These are phyloP conservation scores for Malbranchea cinnamomea DNA, from an alignment of 2,329 filamentous ascomycete species.

Conservation along the genomic window DNA sequence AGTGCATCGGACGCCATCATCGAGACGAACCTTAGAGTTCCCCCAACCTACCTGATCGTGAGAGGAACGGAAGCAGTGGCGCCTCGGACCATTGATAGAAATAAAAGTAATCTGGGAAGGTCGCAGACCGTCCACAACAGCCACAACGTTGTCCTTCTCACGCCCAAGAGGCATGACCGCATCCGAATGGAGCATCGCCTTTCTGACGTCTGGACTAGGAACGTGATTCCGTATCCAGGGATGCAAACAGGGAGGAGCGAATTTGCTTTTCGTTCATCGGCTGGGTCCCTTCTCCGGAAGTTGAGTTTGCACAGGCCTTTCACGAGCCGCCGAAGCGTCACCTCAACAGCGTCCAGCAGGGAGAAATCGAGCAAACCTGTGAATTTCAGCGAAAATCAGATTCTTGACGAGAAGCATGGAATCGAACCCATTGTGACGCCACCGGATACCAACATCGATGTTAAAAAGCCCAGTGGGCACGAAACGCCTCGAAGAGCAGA, in stretches of 20 bases:
- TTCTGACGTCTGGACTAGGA: slow-evolving; percentile 69
- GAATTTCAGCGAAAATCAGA: slow-evolving; percentile 6
- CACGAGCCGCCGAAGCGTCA: slow-evolving; percentile 53
- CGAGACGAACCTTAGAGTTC: too few species aligned
- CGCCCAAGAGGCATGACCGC: slow-evolving; percentile 60
- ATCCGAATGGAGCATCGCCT: slow-evolving; percentile 60
- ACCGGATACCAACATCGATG: slow-evolving; percentile 1
- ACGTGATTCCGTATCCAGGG: slow-evolving; percentile 66
- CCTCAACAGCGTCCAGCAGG: slow-evolving; percentile 24
- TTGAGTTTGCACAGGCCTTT: slow-evolving; percentile 69
- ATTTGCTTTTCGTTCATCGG: slow-evolving; percentile 59
- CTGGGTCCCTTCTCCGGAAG: slow-evolving; percentile 75
- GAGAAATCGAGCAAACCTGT: slow-evolving; percentile 8
- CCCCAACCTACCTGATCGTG: slow-evolving; percentile 9
- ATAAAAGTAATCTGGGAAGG: too few species aligned
- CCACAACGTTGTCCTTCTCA: slow-evolving; percentile 55
- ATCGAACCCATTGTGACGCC: not conserved
- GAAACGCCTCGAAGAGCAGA: too few species aligned
- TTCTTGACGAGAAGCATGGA: not conserved
- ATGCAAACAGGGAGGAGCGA: slow-evolving; percentile 56
- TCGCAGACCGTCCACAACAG: slow-evolving; percentile 50
- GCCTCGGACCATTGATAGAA: too few species aligned
- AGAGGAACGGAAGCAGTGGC: slow-evolving; percentile 11
- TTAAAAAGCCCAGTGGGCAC: too few species aligned
- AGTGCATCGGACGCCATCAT: too few species aligned